Evolutionary conservation across 2,329 filamentous ascomycete species (phyloP).

Genomic region (Hymenoscyphus salicellus): DNA sequence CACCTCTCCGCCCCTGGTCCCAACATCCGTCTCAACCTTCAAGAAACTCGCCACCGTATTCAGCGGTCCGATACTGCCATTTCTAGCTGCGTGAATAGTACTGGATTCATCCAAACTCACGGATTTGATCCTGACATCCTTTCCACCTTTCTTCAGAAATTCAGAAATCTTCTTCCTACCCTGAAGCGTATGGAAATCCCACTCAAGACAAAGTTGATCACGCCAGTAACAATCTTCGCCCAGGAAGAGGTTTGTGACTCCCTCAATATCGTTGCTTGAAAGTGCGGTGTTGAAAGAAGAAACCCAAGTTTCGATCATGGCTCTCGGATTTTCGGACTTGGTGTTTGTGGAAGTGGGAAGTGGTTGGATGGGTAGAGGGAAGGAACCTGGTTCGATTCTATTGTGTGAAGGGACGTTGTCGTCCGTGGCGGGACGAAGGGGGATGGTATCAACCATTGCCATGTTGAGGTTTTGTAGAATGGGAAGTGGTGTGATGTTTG

Average conservation of each 20-base stretch:
- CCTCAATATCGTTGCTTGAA: slow-evolving; percentile 35
- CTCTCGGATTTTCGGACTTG: slow-evolving; percentile 17
- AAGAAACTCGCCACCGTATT: slow-evolving; percentile 55
- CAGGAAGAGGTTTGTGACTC: slow-evolving; percentile 42
- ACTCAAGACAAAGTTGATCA: slow-evolving; percentile 55
- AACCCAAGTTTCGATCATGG: slow-evolving; percentile 20
- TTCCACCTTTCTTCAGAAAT: slow-evolving; percentile 30
- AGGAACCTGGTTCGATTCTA: slow-evolving; percentile 29
- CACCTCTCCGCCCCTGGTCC: slow-evolving; percentile 56
- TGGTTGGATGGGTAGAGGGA: slow-evolving; percentile 24
- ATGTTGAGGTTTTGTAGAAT: slow-evolving; percentile 15
- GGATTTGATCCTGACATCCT: slow-evolving; percentile 34
- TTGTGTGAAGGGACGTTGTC: slow-evolving; percentile 25
- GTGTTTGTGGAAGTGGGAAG: slow-evolving; percentile 17
- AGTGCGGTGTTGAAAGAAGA: slow-evolving; percentile 41
- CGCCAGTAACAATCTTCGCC: slow-evolving; percentile 53
- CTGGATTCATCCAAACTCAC: slow-evolving; percentile 38
- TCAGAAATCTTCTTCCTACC: slow-evolving; percentile 38
- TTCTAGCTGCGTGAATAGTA: slow-evolving; percentile 23
- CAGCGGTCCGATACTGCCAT: slow-evolving; percentile 47
- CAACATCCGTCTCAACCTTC: slow-evolving; percentile 50
- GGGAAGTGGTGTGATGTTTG: background rate
- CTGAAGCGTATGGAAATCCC: slow-evolving; percentile 54
- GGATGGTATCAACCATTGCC: slow-evolving; percentile 20
- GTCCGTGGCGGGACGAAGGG: background rate